Conservation (phyloP, 805 yeast species). For the Candida broadrunensis region DNA sequence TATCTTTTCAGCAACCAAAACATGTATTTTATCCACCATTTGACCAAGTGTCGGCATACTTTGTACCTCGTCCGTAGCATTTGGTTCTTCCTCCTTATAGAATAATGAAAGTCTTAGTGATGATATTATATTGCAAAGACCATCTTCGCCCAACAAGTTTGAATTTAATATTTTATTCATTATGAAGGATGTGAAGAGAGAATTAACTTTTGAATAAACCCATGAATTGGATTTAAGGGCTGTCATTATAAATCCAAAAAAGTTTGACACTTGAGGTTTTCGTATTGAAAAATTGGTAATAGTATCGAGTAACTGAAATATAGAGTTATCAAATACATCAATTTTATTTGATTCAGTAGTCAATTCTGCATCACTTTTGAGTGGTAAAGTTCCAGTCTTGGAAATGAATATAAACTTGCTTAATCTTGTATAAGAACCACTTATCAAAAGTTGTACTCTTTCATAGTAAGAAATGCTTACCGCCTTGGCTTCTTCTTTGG, state of each 20-base stretch:
- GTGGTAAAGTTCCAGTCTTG: background rate
- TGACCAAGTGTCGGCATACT: conserved; percentile 7
- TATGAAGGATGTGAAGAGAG: conserved; percentile 2
- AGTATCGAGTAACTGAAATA: conserved; percentile 9
- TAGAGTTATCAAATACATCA: conserved; percentile 8
- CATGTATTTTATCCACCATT: conserved; percentile 13
- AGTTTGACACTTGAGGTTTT: conserved; percentile 9
- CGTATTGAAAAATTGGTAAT: conserved; percentile 9
- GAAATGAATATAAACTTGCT: background rate
- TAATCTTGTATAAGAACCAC: background rate
- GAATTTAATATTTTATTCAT: background rate
- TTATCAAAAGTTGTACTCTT: background rate
- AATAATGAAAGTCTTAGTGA: conserved; percentile 5
- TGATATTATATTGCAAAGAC: conserved; percentile 1
- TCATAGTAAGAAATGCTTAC: background rate
- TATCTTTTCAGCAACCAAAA: conserved; percentile 3
- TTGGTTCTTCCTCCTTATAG: conserved; percentile 3
- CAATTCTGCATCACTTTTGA: background rate
- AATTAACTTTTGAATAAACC: conserved; percentile 4
- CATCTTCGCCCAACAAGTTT: background rate
- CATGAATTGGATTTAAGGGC: conserved; percentile 3
- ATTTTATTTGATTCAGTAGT: background rate
- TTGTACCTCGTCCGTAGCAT: conserved; percentile 2
- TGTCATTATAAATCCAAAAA: conserved; percentile 2
- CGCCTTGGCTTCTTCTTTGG: too few species aligned